phyloP scores from a whole-genome alignment of 768 basidiomycete species.

The Suillus plorans region DNA sequence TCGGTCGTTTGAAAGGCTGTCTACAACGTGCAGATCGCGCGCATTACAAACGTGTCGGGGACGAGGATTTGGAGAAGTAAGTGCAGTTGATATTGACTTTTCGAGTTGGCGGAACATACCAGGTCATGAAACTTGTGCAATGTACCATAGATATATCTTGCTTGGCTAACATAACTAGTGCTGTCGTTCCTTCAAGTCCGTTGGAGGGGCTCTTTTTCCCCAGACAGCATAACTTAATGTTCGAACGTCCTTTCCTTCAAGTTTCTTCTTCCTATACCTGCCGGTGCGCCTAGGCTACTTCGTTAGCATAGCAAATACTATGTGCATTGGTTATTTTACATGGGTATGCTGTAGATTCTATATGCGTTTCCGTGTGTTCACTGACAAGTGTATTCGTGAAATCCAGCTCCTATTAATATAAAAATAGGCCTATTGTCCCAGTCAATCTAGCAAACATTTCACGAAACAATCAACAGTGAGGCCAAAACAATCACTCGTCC shows the following conservation, averaged over 20 bases:
- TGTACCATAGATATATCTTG: background rate
- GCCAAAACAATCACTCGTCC: no score
- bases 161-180: background rate
- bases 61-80: conserved; percentile 56
- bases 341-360: background rate
- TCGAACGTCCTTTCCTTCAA: background rate
- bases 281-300: background rate
- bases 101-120: background rate
- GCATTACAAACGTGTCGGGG: conserved; percentile 46
- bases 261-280: background rate
- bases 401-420: background rate
- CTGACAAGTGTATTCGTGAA: background rate
- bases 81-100: conserved; percentile 1
- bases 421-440: background rate
- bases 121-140: background rate
- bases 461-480: no score
- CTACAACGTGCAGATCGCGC: conserved; percentile 35
- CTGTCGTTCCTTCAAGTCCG: background rate
- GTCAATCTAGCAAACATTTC: no score
- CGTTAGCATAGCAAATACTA: background rate
- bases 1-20: conserved; percentile 43
- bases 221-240: no score
- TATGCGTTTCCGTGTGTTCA: background rate
- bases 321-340: background rate
- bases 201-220: background rate